phyloP scores from a whole-genome alignment of 805 yeast genomes.

The Barnettozyma wickerhamii region DNA sequence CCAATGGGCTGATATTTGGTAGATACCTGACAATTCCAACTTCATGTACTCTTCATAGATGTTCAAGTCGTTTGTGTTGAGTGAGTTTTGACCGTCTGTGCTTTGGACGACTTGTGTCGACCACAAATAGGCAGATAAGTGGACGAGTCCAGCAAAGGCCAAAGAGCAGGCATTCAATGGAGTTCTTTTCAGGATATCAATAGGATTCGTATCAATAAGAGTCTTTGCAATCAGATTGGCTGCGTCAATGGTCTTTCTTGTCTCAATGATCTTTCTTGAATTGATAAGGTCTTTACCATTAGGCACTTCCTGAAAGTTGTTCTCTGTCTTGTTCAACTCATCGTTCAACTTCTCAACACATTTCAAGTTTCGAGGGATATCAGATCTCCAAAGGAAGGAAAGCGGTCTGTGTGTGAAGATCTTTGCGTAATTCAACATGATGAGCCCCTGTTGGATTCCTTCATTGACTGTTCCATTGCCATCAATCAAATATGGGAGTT shows the following conservation, averaged over 20 bases:
- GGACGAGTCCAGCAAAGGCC: constrained; percentile 49
- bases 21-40: constrained; percentile 44
- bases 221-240: constrained; percentile 45
- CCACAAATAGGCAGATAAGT: constrained; percentile 51
- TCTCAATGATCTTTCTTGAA: constrained; percentile 45
- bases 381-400: constrained; percentile 48
- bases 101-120: constrained; percentile 34
- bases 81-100: constrained; percentile 12
- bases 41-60: constrained; percentile 45
- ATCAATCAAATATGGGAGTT: constrained; percentile 39
- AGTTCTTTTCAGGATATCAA: constrained; percentile 39
- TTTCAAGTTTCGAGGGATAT: constrained; percentile 37
- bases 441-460: constrained; percentile 48
- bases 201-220: constrained; percentile 43
- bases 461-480: constrained; percentile 44
- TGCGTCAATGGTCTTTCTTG: constrained; percentile 50
- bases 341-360: constrained; percentile 27
- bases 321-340: constrained; percentile 26
- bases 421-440: constrained; percentile 46
- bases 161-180: constrained; percentile 50
- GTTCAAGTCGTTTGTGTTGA: constrained; percentile 33
- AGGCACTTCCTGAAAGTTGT: constrained; percentile 28
- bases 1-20: constrained; percentile 49
- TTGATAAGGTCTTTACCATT: constrained; percentile 32
- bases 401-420: constrained; percentile 53